Evolutionary conservation across 768 basidiomycete genomes (phyloP).

Genomic region (Ephemerocybe angulata): DNA sequence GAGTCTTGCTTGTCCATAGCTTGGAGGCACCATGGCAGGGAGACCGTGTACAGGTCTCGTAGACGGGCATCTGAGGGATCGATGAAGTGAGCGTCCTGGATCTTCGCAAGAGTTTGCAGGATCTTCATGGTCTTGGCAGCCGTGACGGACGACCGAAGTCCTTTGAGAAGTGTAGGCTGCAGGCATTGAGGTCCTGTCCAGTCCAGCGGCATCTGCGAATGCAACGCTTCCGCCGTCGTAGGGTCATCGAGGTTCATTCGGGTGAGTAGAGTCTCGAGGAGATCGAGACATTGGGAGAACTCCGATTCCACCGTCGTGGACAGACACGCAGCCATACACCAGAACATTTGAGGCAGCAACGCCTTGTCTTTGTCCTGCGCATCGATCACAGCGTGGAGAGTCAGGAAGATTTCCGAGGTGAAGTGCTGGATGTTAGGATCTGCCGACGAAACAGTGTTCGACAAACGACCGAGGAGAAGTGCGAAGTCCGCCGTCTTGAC

Average conservation of each 20-base stretch:
- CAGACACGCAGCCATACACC: conserved; percentile 79
- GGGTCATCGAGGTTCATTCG: conserved; percentile 71
- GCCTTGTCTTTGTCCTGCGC: conserved; percentile 53
- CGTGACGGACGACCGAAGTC: conserved; percentile 76
- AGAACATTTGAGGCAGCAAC: conserved; percentile 80
- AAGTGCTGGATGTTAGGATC: conserved; percentile 79
- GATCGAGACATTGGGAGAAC: conserved; percentile 61
- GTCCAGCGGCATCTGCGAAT: conserved; percentile 61
- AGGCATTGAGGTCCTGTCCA: conserved; percentile 67
- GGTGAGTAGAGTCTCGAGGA: conserved; percentile 62
- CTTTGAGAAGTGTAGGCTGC: conserved; percentile 70
- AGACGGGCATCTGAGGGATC: conserved; percentile 69
- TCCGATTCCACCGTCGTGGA: conserved; percentile 81
- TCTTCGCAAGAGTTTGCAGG: conserved; percentile 57
- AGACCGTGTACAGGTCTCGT: conserved; percentile 76
- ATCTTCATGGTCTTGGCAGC: conserved; percentile 63
- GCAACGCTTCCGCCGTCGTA: conserved; percentile 61
- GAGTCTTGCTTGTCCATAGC: conserved; percentile 70
- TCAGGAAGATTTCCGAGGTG: conserved; percentile 77
- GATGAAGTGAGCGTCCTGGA: conserved; percentile 61
- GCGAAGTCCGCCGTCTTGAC: conserved; percentile 72
- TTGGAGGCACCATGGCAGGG: conserved; percentile 85
- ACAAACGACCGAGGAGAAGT: conserved; percentile 75
- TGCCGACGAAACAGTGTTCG: conserved; percentile 75
- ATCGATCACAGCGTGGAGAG: conserved; percentile 60